Evolutionary conservation across 441 rosid species (phyloP), one percentile per base, ranked within the genome.

Genomic region (Adansonia gregorii): DNA sequence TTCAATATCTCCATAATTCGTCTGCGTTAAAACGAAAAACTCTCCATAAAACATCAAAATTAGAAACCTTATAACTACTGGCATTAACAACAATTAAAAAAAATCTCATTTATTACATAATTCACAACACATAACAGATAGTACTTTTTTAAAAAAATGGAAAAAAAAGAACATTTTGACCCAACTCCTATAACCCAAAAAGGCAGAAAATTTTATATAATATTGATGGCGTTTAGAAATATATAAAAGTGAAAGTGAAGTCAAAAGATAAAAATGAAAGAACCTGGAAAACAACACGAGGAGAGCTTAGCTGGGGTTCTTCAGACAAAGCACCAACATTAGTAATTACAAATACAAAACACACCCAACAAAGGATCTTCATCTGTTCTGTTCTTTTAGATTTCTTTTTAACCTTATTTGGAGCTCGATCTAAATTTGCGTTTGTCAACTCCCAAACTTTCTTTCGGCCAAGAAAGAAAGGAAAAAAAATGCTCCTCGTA

Each of bases 221-320:
- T 20, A 46, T 46, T 24, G 43, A 14, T 15, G 10, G 17, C 19
- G 14, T 22, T 5, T 12, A 56, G 20, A 67, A 41, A 55, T 55
- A 68, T 2, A 51, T 8, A 10, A 4, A 9, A 46, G 15, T 14
- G 55, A 74, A n/a, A 66, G 1, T 39, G 73, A 66, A 68, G 72
- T 41, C 14, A 43, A 20, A 52, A 41, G 48, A 31, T 1, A 58
- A 9, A 58, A 56, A 56, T 63, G 17, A 1, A 8, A 63, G 71
- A 76, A 95, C 98, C 96, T 93, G 98, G 74, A 93, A 95, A 80
- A 91, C 96, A 78, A 93, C 97, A 66, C 95, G 98, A 77, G 92
- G 87, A 10, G 98, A 91, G 56, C 95, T 80, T 35, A 95, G 87
- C 75, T 85, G 86, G 15, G 95, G 95, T 27, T 89, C 94, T 54